Evolutionary conservation across 2,329 filamentous ascomycete genomes (phyloP).

Genomic region (Colletotrichum somersetense): DNA sequence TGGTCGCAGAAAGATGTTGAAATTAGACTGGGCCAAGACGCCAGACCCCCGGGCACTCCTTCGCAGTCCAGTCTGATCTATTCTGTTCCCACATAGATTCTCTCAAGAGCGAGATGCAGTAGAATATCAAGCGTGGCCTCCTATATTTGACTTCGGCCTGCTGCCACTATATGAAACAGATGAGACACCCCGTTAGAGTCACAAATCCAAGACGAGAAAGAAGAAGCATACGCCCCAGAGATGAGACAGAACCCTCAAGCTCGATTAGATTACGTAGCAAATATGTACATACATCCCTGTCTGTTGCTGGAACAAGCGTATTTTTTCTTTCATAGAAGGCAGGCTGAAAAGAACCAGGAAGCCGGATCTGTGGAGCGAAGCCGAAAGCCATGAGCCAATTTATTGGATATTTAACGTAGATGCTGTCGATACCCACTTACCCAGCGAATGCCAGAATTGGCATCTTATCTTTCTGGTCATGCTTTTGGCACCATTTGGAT

Average conservation of each 20-base stretch:
- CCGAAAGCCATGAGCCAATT: constrained; percentile 3
- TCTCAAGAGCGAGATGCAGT: neutral
- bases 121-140: neutral
- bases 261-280: neutral
- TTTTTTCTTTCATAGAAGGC: neutral
- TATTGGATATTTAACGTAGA: neutral
- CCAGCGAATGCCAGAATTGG: neutral
- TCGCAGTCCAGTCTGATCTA: neutral
- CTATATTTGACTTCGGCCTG: neutral
- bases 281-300: neutral
- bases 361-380: constrained; percentile 4
- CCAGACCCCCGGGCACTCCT: neutral
- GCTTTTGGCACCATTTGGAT: neutral
- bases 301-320: neutral
- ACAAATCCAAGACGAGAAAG: neutral
- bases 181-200: neutral
- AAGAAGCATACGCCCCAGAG: too few species aligned
- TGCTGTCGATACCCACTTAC: neutral
- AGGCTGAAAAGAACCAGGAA: neutral
- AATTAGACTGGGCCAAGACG: neutral
- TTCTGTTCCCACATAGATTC: neutral
- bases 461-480: neutral
- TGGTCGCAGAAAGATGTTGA: too few species aligned
- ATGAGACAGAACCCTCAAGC: neutral
- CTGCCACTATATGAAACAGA: neutral